Percentiles rank a stretch among this genome's conserved stretches.
Evolutionary conservation across 768 basidiomycete species (phyloP).

Genomic region (Mycena chlorophos): DNA sequence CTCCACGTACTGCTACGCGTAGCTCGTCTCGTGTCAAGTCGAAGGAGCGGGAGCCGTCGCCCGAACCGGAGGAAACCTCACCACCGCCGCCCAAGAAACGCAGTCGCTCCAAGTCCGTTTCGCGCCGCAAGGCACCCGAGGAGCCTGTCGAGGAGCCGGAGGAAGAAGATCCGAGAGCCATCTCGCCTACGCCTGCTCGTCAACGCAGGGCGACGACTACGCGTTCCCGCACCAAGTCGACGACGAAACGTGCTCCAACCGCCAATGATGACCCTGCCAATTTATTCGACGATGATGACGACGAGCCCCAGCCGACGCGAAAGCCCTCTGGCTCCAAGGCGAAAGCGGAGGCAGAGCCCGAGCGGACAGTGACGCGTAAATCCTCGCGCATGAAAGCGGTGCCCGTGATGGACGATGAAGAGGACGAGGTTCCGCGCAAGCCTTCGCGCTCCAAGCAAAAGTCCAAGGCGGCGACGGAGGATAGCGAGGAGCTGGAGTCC

Average conservation of each 20-base stretch:
- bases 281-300: slow-evolving; percentile 21
- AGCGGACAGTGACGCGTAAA: not conserved
- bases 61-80: slow-evolving; percentile 24
- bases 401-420: not conserved
- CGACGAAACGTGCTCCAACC: slow-evolving; percentile 15
- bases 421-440: slow-evolving; percentile 14
- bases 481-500: slow-evolving; percentile 10
- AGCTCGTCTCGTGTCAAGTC: slow-evolving; percentile 15
- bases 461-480: slow-evolving; percentile 12
- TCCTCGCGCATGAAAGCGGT: not conserved
- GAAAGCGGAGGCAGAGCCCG: not conserved
- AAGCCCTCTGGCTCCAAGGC: slow-evolving; percentile 5
- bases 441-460: slow-evolving; percentile 29
- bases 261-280: slow-evolving; percentile 6
- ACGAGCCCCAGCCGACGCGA: not conserved
- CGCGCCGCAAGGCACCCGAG: slow-evolving; percentile 18
- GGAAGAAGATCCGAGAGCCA: slow-evolving; percentile 19
- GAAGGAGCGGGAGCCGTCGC: slow-evolving; percentile 27
- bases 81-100: slow-evolving; percentile 26
- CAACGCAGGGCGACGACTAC: slow-evolving; percentile 17
- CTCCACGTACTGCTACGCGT: slow-evolving; percentile 25
- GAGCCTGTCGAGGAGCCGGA: slow-evolving; percentile 14
- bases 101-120: slow-evolving; percentile 30
- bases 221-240: slow-evolving; percentile 23
- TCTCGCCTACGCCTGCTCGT: slow-evolving; percentile 17